phyloP scores from a whole-genome alignment of 345 rosid species.

The Iberis pinnata region DNA sequence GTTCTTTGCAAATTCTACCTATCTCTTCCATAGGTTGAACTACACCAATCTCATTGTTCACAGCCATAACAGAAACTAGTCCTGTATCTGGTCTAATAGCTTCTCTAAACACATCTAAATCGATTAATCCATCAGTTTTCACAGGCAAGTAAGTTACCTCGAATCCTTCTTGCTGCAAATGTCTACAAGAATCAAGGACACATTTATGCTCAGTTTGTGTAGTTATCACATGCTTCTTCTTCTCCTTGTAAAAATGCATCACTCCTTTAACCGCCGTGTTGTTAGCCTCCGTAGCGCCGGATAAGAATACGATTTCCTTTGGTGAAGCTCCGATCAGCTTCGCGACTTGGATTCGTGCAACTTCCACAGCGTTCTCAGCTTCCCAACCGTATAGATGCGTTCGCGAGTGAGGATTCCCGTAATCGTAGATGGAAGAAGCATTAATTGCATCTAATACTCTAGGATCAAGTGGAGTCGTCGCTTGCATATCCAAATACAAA shows the following conservation, averaged over 20 bases:
- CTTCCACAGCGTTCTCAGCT: constrained; percentile 79
- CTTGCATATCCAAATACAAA: constrained; percentile 68
- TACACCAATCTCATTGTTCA: constrained; percentile 92
- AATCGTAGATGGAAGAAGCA: constrained; percentile 58
- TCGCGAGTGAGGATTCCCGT: constrained; percentile 92
- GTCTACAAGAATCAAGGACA: constrained; percentile 88
- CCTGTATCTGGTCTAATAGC: constrained; percentile 83
- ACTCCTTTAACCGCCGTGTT: constrained; percentile 80
- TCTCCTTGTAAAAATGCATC: constrained; percentile 83
- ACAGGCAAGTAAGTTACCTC: constrained; percentile 86
- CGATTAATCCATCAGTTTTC: constrained; percentile 58
- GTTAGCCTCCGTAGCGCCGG: constrained; percentile 95
- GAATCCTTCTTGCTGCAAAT: constrained; percentile 90
- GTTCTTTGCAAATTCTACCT: constrained; percentile 73
- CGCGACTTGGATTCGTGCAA: constrained; percentile 74
- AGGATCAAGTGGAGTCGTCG: constrained; percentile 90
- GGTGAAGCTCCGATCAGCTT: constrained; percentile 76
- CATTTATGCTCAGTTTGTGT: constrained; percentile 98
- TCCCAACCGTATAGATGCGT: constrained; percentile 98
- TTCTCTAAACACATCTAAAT: constrained; percentile 50
- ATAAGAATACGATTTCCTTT: constrained; percentile 78
- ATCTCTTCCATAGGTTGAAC: constrained; percentile 92
- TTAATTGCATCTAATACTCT: constrained; percentile 83
- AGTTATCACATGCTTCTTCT: constrained; percentile 81
- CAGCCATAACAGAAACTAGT: constrained; percentile 84